These are phyloP conservation scores for Eutrema japonicum DNA, from an alignment of 345 rosid genomes.

Conservation along the genomic window DNA sequence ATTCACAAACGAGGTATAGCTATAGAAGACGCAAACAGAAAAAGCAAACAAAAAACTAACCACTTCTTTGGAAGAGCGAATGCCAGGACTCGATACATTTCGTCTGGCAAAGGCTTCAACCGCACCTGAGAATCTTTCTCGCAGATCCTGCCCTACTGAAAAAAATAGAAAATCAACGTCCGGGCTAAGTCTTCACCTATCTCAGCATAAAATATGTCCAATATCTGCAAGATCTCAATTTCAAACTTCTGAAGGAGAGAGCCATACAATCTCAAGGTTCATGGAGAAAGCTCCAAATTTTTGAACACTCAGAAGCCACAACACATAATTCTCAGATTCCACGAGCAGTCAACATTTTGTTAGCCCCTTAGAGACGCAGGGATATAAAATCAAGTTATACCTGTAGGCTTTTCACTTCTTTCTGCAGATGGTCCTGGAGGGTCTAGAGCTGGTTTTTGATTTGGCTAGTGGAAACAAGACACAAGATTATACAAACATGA, in stretches of 20 bases:
- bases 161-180: conserved; percentile 19
- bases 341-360: conserved; percentile 11
- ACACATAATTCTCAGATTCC: neutral
- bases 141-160: conserved; percentile 75
- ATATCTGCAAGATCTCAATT: neutral
- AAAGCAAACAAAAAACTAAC: conserved; percentile 40
- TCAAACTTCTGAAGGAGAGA: neutral
- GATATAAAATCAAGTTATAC: conserved; percentile 40
- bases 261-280: neutral
- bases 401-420: conserved; percentile 72
- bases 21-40: neutral
- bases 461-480: conserved; percentile 47
- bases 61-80: conserved; percentile 60
- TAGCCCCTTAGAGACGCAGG: neutral
- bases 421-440: conserved; percentile 67
- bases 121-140: conserved; percentile 82
- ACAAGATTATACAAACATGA: conserved; percentile 8
- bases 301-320: neutral
- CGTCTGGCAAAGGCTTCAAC: conserved; percentile 81
- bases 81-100: conserved; percentile 56
- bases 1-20: neutral
- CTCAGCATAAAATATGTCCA: neutral
- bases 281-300: neutral
- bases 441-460: conserved; percentile 56
- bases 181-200: neutral